Evolutionary conservation across 768 basidiomycete genomes (phyloP).

Genomic region (Macrocybe gigantea): DNA sequence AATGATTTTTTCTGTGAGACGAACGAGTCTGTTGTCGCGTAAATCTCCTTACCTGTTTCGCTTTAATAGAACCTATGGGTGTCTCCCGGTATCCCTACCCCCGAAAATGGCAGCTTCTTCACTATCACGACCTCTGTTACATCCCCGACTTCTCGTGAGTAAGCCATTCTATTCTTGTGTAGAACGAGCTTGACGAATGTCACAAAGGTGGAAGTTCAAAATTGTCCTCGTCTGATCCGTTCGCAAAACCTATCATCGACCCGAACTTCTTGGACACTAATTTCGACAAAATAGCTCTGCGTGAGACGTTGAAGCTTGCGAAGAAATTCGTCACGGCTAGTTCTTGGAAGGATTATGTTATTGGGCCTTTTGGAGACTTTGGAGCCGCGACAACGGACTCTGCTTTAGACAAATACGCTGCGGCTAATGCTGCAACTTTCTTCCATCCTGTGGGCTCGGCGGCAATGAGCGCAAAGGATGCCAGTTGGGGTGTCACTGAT

Average conservation of each 20-base stretch:
- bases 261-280: slow-evolving; percentile 29
- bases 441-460: slow-evolving; percentile 16
- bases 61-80: slow-evolving; percentile 5
- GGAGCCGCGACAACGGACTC: slow-evolving; percentile 6
- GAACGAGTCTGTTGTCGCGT: background rate
- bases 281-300: slow-evolving; percentile 16
- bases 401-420: slow-evolving; percentile 9
- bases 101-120: slow-evolving; percentile 4
- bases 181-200: background rate
- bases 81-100: slow-evolving; percentile 1
- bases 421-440: slow-evolving; percentile 4
- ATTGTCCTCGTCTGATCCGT: slow-evolving; percentile 4
- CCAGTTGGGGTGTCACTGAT: slow-evolving; percentile 19
- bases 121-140: slow-evolving; percentile 1
- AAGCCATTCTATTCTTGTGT: background rate
- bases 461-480: slow-evolving; percentile 15
- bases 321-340: slow-evolving; percentile 15
- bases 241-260: slow-evolving; percentile 31
- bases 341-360: slow-evolving; percentile 22
- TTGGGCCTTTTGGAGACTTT: slow-evolving; percentile 5
- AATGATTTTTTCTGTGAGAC: slow-evolving; percentile 6
- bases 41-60: background rate
- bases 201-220: background rate
- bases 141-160: slow-evolving; percentile 5
- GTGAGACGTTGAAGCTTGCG: slow-evolving; percentile 16